Conservation (phyloP, 768 basidiomycete genomes). For the Suillus decipiens region DNA sequence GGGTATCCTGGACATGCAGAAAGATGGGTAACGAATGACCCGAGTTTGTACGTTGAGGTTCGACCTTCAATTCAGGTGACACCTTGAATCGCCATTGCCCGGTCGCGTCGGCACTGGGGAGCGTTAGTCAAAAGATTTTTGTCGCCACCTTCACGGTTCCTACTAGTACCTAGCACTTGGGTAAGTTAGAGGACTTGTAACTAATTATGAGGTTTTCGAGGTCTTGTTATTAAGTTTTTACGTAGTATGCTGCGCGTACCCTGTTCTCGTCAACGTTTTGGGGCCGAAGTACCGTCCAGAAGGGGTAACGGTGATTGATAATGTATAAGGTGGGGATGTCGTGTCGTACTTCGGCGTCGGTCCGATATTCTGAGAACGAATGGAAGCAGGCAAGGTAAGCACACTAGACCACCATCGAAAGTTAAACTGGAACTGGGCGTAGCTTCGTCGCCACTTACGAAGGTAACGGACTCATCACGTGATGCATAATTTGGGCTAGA, state of each 20-base stretch:
- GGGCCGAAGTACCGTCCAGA: background rate
- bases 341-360: background rate
- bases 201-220: background rate
- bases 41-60: no score
- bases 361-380: background rate
- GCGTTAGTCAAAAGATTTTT: background rate
- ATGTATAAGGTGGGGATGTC: background rate
- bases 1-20: background rate
- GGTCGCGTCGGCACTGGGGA: background rate
- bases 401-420: background rate
- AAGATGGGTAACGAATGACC: no score
- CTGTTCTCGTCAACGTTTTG: background rate
- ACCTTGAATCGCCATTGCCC: background rate
- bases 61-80: no score
- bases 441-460: constrained; percentile 7
- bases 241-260: background rate
- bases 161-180: background rate
- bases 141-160: background rate
- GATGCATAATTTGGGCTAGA: background rate
- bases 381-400: background rate
- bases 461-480: background rate
- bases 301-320: background rate
- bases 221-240: background rate
- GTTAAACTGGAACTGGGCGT: background rate
- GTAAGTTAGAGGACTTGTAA: background rate